Conservation (phyloP, 148 eudicot species). For the Chenopodium suecicum region DNA sequence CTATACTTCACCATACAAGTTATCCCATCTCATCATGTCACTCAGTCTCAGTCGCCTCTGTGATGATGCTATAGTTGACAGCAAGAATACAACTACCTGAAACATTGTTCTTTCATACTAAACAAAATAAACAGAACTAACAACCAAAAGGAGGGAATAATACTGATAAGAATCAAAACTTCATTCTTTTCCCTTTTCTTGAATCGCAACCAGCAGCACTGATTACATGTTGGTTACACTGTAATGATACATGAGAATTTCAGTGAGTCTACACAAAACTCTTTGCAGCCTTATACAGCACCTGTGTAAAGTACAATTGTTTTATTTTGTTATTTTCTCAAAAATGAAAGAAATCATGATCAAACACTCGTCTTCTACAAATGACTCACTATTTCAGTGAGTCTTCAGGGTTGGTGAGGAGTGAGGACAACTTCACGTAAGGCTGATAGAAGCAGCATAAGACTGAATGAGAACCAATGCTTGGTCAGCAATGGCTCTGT, state of each 20-base stretch:
- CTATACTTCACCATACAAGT: neutral
- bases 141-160: neutral
- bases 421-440: conserved; percentile 31
- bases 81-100: neutral
- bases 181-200: neutral
- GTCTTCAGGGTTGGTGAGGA: too few relatives aligned
- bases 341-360: conserved; percentile 1
- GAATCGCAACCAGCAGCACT: conserved; percentile 7
- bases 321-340: conserved; percentile 10
- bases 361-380: conserved; percentile 1
- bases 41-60: neutral
- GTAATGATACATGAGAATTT: neutral
- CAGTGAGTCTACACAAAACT: neutral
- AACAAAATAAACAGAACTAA: neutral
- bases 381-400: neutral
- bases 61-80: neutral
- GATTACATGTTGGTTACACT: neutral
- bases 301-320: conserved; percentile 5
- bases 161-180: neutral
- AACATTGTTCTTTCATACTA: neutral
- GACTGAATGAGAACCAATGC: conserved; percentile 70
- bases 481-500: conserved; percentile 85
- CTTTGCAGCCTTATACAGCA: conserved; percentile 2
- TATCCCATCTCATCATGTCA: conserved; percentile 1
- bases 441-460: conserved; percentile 70